phyloP scores from a whole-genome alignment of 2,329 filamentous ascomycete genomes.

The Talaromyces pinophilus region DNA sequence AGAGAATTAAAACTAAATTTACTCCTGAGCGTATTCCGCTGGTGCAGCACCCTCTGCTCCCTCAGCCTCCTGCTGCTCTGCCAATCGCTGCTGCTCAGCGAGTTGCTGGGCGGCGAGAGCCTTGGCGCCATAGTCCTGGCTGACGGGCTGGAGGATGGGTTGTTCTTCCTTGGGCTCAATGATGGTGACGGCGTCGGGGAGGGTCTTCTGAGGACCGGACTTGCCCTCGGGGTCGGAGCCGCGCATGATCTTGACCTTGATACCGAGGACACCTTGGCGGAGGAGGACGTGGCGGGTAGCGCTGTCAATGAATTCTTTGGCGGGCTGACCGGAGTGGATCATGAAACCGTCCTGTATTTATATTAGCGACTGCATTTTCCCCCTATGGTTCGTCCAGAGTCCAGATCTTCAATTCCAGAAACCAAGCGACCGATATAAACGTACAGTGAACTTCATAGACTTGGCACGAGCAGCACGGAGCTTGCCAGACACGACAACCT shows the following conservation, averaged over 20 bases:
- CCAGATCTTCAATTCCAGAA: neutral
- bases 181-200: constrained; percentile 98
- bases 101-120: constrained; percentile 62
- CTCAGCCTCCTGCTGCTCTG: constrained; percentile 58
- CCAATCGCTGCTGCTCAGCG: constrained; percentile 58
- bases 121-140: constrained; percentile 99
- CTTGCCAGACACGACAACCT: constrained; percentile 99
- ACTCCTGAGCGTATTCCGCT: constrained; percentile 51
- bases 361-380: neutral
- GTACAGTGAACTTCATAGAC: constrained; percentile 99
- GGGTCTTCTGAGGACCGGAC: constrained; percentile 92
- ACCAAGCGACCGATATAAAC: constrained; percentile 32
- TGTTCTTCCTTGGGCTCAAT: constrained; percentile 99
- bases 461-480: constrained; percentile 98
- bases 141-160: constrained; percentile 89
- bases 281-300: constrained; percentile 99
- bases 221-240: constrained; percentile 99
- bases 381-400: neutral
- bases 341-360: constrained; percentile 83
- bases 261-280: constrained; percentile 98
- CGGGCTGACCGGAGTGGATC: constrained; percentile 99
- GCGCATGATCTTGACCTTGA: constrained; percentile 99
- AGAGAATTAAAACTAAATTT: constrained; percentile 34
- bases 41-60: constrained; percentile 46
- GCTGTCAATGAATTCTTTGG: constrained; percentile 98